These are phyloP conservation scores for Yarrowia bubula DNA, from an alignment of 805 yeast species.

Conservation along the genomic window DNA sequence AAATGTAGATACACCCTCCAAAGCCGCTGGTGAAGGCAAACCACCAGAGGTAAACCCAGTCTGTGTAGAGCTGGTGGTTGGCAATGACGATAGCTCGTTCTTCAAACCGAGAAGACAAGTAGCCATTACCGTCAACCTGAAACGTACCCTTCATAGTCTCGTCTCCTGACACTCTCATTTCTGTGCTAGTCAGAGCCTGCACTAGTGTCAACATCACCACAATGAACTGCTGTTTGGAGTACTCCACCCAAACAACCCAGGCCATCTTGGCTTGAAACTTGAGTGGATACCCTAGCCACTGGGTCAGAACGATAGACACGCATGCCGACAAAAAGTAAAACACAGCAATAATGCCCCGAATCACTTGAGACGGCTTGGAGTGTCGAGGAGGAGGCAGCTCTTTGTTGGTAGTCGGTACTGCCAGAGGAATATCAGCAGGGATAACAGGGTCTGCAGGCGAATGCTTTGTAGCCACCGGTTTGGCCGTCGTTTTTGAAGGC, in stretches of 20 bases:
- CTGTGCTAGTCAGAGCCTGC: slow-evolving; percentile 38
- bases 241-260: slow-evolving; percentile 37
- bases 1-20: slow-evolving; percentile 64
- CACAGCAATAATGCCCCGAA: not conserved
- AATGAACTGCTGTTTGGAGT: slow-evolving; percentile 40
- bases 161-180: slow-evolving; percentile 37
- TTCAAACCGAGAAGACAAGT: slow-evolving; percentile 39
- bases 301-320: slow-evolving; percentile 28
- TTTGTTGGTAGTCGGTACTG: slow-evolving; percentile 19
- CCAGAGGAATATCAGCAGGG: not conserved
- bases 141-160: slow-evolving; percentile 34
- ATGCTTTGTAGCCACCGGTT: not conserved
- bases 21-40: slow-evolving; percentile 64
- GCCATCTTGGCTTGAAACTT: slow-evolving; percentile 32
- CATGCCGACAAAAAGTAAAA: slow-evolving; percentile 6
- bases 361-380: slow-evolving; percentile 2
- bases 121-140: slow-evolving; percentile 31
- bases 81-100: slow-evolving; percentile 66
- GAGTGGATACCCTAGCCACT: slow-evolving; percentile 38
- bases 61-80: slow-evolving; percentile 93
- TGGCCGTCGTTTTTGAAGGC: not conserved
- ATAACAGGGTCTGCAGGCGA: not conserved
- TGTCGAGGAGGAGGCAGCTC: slow-evolving; percentile 19
- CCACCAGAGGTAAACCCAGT: slow-evolving; percentile 94
- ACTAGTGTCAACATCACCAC: slow-evolving; percentile 35